Evolutionary conservation across 2,329 filamentous ascomycete genomes (phyloP), one percentile per base, ranked within the genome.

Genomic region (Akanthomyces lecanii): DNA sequence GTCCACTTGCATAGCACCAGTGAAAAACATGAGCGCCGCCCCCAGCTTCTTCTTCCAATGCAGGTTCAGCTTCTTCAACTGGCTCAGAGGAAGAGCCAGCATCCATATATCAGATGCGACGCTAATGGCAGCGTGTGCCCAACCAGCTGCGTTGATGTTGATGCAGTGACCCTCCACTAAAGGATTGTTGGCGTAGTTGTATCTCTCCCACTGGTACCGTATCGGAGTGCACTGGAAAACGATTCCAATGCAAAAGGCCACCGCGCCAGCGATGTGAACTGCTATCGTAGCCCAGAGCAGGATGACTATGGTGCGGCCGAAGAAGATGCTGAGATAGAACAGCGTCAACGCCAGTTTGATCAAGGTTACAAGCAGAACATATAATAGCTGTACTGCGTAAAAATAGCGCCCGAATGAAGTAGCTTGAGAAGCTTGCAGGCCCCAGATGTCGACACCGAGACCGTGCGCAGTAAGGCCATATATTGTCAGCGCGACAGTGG

Each of bases 311-410:
- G 53, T 63, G 2, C 44, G 59, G 0, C 68, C 68, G 1, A 77
- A 77, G 64, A 84, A 84, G 63, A 83, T 78, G 44, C 78, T 77
- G 38, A 80, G 72, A 69, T 82, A 83, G 70, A 83, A 81, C 67
- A 80, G 73, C 8, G 82, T 73, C 53, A 84, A 74, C 12, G 79
- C 77, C 16, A 81, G 68, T 65, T 82, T 81, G 42, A 79, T 74
- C 51, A 79, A 69, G 14, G 74, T 70, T 11, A 80, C 69, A 12
- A 76, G 70, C 3, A 71, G 63, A 65, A 81, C 78, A 67, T 82
- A 80, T 28, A 80, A 50, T 38, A 71, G 65, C 10, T 74, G 71
- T 65, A 72, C 72, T 63, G 73, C 68, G 65, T 76, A 81, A n/a
- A 79, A 73, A 65, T 71, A 74, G 38, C 72, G 69, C 7, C 75